phyloP scores from a whole-genome alignment of 2,329 filamentous ascomycete genomes.

The Colletotrichum euphorbiae region DNA sequence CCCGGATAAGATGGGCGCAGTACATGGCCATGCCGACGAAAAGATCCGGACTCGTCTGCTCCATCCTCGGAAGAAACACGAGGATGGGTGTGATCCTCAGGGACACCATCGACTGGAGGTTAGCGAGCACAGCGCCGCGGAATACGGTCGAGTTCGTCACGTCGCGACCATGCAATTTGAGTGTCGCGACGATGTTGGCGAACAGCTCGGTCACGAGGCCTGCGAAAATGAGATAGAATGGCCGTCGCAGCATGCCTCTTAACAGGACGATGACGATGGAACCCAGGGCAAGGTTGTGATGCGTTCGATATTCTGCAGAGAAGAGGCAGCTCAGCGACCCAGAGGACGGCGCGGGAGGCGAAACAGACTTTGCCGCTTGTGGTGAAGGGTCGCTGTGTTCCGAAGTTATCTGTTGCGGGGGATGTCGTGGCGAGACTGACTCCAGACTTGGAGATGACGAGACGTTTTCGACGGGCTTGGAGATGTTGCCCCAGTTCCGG shows the following conservation, averaged over 20 bases:
- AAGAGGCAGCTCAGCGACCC: conserved; percentile 38
- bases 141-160: neutral
- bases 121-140: neutral
- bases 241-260: neutral
- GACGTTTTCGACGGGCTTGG: too few species aligned
- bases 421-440: conserved; percentile 1
- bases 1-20: neutral
- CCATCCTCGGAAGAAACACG: neutral
- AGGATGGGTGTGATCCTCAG: conserved; percentile 13
- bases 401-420: neutral
- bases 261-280: conserved; percentile 16
- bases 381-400: neutral
- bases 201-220: conserved; percentile 39
- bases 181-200: conserved; percentile 19
- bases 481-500: too few species aligned
- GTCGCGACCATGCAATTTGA: conserved; percentile 21
- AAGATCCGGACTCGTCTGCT: neutral
- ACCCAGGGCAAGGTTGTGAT: conserved; percentile 36
- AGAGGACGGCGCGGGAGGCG: conserved; percentile 28
- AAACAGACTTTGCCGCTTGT: conserved; percentile 32
- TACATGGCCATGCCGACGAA: neutral
- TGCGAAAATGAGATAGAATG: conserved; percentile 34
- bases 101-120: neutral
- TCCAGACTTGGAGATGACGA: too few species aligned
- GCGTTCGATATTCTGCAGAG: conserved; percentile 36